Base-by-base conservation (phyloP, 768 basidiomycete species). In the Termitomyces sp. region DNA sequence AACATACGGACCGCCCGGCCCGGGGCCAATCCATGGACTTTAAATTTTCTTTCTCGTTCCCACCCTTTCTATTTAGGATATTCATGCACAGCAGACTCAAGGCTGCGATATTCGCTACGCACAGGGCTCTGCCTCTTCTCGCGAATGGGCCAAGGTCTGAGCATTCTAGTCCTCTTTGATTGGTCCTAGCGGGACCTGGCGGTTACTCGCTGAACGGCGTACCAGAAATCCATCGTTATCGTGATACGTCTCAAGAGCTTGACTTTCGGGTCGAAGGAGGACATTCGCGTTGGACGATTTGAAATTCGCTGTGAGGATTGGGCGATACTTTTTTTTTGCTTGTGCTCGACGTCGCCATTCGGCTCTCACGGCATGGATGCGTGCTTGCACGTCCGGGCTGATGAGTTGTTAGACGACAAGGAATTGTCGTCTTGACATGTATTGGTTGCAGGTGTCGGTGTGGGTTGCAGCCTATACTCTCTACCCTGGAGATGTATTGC, bases 31-130 rank as follows among this genome's bases (percentile, higher is more conserved):
- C 14, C 8, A 12, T 12, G 12, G 6, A 32, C n/a, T 21, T n/a
- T 23, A 1, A 37, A 32, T 14, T 25, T n/a, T 27, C 40, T 40
- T 8, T 28, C n/a, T 12, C 19, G 17, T 41, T 41, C 17, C 27
- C 39, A 39, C 25, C 17, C 39, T 28, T 21, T 30, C 8, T 23
- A 0, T 12, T 37, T 7, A 46, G 14, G 28, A 37, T 50, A 17
- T 14, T 32, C 40, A 21, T 35, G 34, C 50, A 46, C 64, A 63
- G 64, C 72, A 74, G 73, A 63, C 67, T 65, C 59, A 73, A 75
- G 65, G 71, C 71, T 73, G 73, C 72, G 72, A 74, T 64, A 70
- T 72, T 76, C 82, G 82, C 73, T 61, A 72, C 83, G 65, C 61
- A 82, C 79, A 75, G 75, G 76, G 75, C 57, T 65, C 62, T 56